Base-by-base conservation (phyloP, 2,329 filamentous ascomycete species). In the Penicillium digitatum region DNA sequence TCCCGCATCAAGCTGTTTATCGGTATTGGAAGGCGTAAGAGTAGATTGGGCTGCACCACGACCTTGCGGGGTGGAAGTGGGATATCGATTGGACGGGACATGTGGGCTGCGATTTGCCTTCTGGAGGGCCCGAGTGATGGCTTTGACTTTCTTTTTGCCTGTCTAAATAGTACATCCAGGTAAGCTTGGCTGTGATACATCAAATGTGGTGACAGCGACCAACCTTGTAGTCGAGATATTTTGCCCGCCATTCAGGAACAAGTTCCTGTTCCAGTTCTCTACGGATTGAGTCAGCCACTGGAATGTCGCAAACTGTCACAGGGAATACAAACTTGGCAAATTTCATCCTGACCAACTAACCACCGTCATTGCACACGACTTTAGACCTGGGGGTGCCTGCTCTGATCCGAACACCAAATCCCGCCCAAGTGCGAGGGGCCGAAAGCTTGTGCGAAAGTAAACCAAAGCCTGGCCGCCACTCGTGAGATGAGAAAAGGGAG, bases 161-260 rank as follows among this genome's bases (percentile, higher is more conserved):
- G 70, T 68, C 82, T 86, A 65, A 12, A 45, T n/a, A 42, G 9
- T 27, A 9, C 11, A 31, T 40, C 18, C n/a, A 29, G 34, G 31
- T 51, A 34, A 50, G 39, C 16, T 26, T 10, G 27, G 3, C 4
- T 38, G 40, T 22, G 18, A 50, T 62, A 16, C 66, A 44, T 31
- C 10, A 37, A 48, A 24, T 18, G 22, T 54, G 44, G 37, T n/a
- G 42, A 10, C 11, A 26, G 20, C 7, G 20, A 26, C 72, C 52
- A 54, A 86, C 86, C 81, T 95, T 96, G 80, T 97, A 97, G 75
- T 96, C 85, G 65, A 97, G 82, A 73, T 96, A 97, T 74, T 96
- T 95, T 72, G 87, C 83, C 67, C 89, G 85, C 93, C 93, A 97
- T 83, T 97, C 92, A 69, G 92, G 92, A 61, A 96, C 90, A 51